These are phyloP conservation scores for Ganoderma multipileum DNA, from an alignment of 1,284 basidiomycete species.

Conservation along the genomic window DNA sequence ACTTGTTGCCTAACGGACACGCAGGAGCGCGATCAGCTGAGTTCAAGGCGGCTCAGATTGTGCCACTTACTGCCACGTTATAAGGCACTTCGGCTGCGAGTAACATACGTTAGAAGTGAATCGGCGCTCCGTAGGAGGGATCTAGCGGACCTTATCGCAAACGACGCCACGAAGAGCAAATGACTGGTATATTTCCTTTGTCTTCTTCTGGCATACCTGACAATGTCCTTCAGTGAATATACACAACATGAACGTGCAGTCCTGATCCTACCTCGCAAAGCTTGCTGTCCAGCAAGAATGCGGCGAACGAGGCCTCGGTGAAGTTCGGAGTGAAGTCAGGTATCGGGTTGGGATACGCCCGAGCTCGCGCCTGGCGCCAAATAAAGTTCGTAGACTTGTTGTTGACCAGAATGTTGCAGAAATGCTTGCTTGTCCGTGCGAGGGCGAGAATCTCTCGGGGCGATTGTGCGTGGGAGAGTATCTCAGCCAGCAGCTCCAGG, in stretches of 20 bases:
- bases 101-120: background rate
- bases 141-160: conserved; percentile 29
- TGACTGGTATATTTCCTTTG: conserved; percentile 31
- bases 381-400: conserved; percentile 50
- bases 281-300: conserved; percentile 65
- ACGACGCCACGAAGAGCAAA: conserved; percentile 32
- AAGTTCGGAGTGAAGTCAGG: conserved; percentile 52
- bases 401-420: conserved; percentile 52
- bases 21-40: background rate
- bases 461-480: conserved; percentile 46
- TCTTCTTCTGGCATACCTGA: conserved; percentile 45
- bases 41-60: background rate
- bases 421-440: conserved; percentile 53
- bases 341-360: conserved; percentile 42
- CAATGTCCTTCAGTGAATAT: background rate
- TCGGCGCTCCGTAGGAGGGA: too few relatives aligned
- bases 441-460: conserved; percentile 55
- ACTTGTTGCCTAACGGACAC: background rate
- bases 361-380: conserved; percentile 55
- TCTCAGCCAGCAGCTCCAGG: conserved; percentile 53
- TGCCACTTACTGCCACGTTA: background rate
- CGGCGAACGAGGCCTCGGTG: conserved; percentile 57
- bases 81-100: background rate
- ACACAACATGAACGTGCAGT: too few relatives aligned
- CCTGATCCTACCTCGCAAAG: conserved; percentile 55